Evolutionary conservation across 2,329 filamentous ascomycete species (phyloP), one percentile per base, ranked within the genome.

Genomic region (Colletotrichum lindemuthianum): DNA sequence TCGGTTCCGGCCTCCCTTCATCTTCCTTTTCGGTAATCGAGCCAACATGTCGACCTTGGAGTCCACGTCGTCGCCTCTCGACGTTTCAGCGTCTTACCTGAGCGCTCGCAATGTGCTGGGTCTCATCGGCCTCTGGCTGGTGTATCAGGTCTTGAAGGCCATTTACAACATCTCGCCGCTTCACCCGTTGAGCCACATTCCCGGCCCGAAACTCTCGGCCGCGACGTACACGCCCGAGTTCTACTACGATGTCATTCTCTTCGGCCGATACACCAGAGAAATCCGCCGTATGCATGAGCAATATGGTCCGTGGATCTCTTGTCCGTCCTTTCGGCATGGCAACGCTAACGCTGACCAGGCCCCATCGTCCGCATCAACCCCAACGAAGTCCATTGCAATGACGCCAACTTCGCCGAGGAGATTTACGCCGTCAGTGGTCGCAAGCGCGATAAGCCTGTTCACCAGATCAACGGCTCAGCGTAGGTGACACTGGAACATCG

Each of bases 321-420:
- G 3, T 3, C 6, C 44, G 24, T 0, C 24, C 1, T 15, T 6
- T 16, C 6, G 6, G 8, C 7, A 43, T 13, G 13, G 0, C 7
- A 1, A 11, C 41, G n/a, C 33, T 56, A 7, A 55, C 8, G 36
- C 36, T 12, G 11, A 2, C 2, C 24, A 76, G 75, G 75, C 0
- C 77, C 77, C 2, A 75, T 80, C 37, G 73, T 79, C 7, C 71
- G 78, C 7, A 79, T 79, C 44, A 79, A 71, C 45, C 77, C 78
- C 0, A 66, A 77, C n/a, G 77, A 80, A 60, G 71, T 78, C 2
- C 78, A 79, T 63, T 78, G 77, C 68, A 70, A 69, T 8, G 75
- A 78, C 52, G 71, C 72, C 0, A 59, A 69, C 59, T 79, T 79
- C 49, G 67, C 70, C 15, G 76, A 80, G n/a, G 76, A 79, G 49